phyloP scores from a whole-genome alignment of 2,329 filamentous ascomycete species.

The Pseudopithomyces maydicus region DNA sequence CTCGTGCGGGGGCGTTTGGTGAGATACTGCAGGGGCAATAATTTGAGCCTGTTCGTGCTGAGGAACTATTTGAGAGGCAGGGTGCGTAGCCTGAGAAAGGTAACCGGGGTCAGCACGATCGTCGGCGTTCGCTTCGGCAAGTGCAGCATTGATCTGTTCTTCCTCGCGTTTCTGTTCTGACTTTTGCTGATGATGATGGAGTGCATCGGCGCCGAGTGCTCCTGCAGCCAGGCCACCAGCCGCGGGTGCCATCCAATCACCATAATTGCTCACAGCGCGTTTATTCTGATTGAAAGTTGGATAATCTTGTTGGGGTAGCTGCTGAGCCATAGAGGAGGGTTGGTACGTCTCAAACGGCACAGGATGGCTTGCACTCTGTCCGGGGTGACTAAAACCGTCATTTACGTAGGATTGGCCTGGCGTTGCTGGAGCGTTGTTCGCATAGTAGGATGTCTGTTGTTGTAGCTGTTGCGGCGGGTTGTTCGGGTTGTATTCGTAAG shows the following conservation, averaged over 20 bases:
- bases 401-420: conserved; percentile 5
- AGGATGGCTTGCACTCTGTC: conserved; percentile 4
- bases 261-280: conserved; percentile 52
- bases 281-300: conserved; percentile 10
- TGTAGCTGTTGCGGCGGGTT: conserved; percentile 9
- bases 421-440: conserved; percentile 14
- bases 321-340: neutral
- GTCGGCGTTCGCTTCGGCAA: neutral
- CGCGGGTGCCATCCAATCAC: conserved; percentile 61
- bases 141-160: conserved; percentile 7
- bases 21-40: neutral
- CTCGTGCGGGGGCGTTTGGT: neutral
- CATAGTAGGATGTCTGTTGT: conserved; percentile 17
- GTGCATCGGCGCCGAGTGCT: conserved; percentile 44
- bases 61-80: neutral
- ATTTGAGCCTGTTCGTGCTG: neutral
- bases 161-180: conserved; percentile 21
- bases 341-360: neutral
- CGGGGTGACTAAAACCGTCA: neutral
- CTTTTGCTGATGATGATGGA: conserved; percentile 30
- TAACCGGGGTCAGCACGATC: neutral
- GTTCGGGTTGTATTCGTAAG: conserved; percentile 12
- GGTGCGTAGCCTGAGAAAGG: neutral
- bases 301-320: conserved; percentile 20
- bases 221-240: conserved; percentile 51